Base-by-base conservation (phyloP, 2,329 filamentous ascomycete species). In the Trichophyton simii region DNA sequence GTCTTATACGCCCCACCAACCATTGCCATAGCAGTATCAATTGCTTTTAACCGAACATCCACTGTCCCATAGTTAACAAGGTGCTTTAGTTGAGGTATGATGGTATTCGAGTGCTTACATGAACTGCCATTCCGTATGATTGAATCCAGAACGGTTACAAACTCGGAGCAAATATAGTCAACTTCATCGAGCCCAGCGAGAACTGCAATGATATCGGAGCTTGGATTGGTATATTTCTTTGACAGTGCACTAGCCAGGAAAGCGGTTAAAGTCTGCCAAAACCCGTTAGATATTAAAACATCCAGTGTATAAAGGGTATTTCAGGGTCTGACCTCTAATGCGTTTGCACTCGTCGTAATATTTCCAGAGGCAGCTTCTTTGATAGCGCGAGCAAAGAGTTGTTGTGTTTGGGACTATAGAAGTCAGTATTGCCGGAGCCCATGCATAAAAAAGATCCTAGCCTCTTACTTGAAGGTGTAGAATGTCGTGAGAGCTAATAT, bases 1-100 rank as follows among this genome's bases (percentile, higher is more conserved):
- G 94, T 97, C 75, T 95, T 91, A 73, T 96, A 97, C 61, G 91
- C 91, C n/a, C 92, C 91, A 8, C 91, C 89, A 5, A 90, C 88
- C 61, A 96, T 85, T 13, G 91, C 87, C 62, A 96, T 81, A 6
- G 91, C 85, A 50, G 89, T 87, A 67, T 88, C 82, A 34, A 96
- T 83, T 6, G 91, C 92, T 71, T 89, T 91, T 66, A 86, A 82
- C 62, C 91, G 86, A 59, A 94, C 71, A 44, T 87, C 83, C 69
- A 88, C 87, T 91, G 18, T 18, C 20, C 15, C 22, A 25, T 15
- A 13, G 15, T 60, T 42, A 60, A 22, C 18, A 48, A 36, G 20
- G 3, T 4, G 1, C 9, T 46, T 41, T 5, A 3, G 9, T 2
- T 28, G 11, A 15, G 5, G 4, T 1, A 50, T 3, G 11, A 11